A percentile compares a stretch with the other conserved stretches of the same genome.
These are phyloP conservation scores for Aspergillus eucalypticola DNA, from an alignment of 2,329 filamentous ascomycete genomes.

Conservation along the genomic window DNA sequence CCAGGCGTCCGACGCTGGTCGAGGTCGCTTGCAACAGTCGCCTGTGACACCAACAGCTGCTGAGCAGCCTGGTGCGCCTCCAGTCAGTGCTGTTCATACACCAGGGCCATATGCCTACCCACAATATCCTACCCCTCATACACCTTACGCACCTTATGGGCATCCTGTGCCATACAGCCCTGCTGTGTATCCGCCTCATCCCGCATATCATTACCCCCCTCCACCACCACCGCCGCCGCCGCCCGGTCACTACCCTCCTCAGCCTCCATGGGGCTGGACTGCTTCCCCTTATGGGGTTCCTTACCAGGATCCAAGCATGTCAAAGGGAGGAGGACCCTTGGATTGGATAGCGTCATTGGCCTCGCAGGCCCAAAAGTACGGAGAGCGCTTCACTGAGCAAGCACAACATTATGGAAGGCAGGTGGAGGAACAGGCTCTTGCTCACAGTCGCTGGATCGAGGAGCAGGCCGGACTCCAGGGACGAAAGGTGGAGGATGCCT, in stretches of 20 bases:
- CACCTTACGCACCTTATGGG: conserved; percentile 22
- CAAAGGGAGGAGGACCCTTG: conserved; percentile 32
- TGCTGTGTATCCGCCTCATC: conserved; percentile 14
- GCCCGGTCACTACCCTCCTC: conserved; percentile 22
- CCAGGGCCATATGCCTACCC: conserved; percentile 17
- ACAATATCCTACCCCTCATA: conserved; percentile 13
- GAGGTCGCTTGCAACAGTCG: conserved; percentile 7
- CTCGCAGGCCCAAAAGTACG: conserved; percentile 42
- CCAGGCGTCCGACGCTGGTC: conserved; percentile 14
- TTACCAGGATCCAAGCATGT: conserved; percentile 23
- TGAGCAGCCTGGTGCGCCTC: conserved; percentile 12
- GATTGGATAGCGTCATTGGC: conserved; percentile 39
- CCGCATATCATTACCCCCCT: conserved; percentile 26
- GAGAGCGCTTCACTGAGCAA: conserved; percentile 39
- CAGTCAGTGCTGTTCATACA: conserved; percentile 9
- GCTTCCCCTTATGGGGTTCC: conserved; percentile 22
- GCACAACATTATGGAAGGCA: conserved; percentile 40
- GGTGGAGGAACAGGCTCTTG: conserved; percentile 42
- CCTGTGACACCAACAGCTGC: conserved; percentile 7
- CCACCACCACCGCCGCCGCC: conserved; percentile 6
- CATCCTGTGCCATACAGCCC: conserved; percentile 25
- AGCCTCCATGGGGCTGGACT: conserved; percentile 32
- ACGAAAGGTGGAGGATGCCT: conserved; percentile 28
- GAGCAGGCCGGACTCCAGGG: conserved; percentile 36
- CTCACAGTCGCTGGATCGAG: conserved; percentile 41